Evolutionary conservation across 1,284 basidiomycete species (phyloP).

Genomic region (Ustilago hordei): DNA sequence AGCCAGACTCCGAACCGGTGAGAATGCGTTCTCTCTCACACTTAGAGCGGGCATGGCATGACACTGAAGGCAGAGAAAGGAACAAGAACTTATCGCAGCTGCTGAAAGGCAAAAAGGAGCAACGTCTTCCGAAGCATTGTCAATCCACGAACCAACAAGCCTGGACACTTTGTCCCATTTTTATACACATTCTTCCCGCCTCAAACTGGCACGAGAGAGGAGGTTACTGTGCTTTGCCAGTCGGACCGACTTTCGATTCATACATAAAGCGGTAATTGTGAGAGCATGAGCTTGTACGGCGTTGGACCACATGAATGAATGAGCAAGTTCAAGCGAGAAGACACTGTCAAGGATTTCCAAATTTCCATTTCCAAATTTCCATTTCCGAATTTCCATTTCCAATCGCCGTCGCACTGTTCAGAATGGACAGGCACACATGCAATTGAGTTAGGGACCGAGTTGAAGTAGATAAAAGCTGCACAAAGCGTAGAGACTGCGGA

Average conservation of each 20-base stretch:
- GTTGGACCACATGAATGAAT: neutral
- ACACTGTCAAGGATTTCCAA: no score
- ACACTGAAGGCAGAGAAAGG: neutral
- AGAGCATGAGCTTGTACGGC: neutral
- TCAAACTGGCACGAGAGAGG: neutral
- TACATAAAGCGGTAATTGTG: neutral
- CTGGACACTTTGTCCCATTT: neutral
- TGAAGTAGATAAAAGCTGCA: no score
- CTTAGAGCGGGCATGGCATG: slow-evolving; percentile 17
- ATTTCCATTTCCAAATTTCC: neutral
- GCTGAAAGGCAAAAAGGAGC: slow-evolving; percentile 33
- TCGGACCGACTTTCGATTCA: neutral
- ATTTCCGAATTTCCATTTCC: neutral
- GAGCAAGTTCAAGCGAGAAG: neutral
- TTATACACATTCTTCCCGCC: neutral
- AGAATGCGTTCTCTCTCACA: slow-evolving; percentile 12
- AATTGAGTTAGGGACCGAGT: neutral
- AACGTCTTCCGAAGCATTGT: slow-evolving; percentile 44
- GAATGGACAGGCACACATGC: neutral
- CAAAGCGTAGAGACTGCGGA: no score
- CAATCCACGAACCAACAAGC: slow-evolving; percentile 9
- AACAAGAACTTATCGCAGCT: neutral
- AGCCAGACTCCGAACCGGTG: slow-evolving; percentile 27
- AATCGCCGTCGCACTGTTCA: neutral
- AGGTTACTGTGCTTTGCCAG: neutral